Evolutionary conservation across 345 rosid genomes (phyloP), one percentile per base, ranked within the genome.

Genomic region (Camelina neglecta): DNA sequence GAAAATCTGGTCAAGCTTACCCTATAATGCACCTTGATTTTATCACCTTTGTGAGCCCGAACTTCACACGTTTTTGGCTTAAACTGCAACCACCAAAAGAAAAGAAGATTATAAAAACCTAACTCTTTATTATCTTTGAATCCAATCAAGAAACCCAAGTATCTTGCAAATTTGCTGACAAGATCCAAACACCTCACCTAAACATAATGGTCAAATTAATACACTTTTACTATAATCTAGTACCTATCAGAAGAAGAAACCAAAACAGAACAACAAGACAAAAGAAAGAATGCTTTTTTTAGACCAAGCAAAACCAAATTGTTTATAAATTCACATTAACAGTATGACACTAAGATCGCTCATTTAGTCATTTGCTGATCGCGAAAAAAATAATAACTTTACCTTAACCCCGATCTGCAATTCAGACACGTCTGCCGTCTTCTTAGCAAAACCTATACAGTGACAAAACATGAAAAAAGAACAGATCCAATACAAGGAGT

Each of bases 351-450:
- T 0, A 26, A 50, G 24, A 48, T 48, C 42, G 26, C 20, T 33
- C 8, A 33, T 33, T 33, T 24, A 24, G 26, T 55, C 61, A 64
- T 31, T 16, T 74, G 11, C n/a, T 29, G 36, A 42, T 44, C 11
- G 15, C 12, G 16, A 33, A 20, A 39, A 12, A 26, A 26, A 26
- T 26, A 26, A 26, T 7, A 15, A 21, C 4, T 60, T 48, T 75
- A 93, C 98, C 98, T 88, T 93, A 45, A 93, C 92, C 7, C 98
- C 98, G 87, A 93, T 89, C 84, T 93, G 98, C 24, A 93, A 75
- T 72, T 89, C 88, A 13, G 92, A 83, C n/a, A 93, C 97, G 38
- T 91, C 97, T 42, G 79, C 85, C 0, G 91, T 82, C 55, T 85
- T 88, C 85, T 85, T 91, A 8, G 91, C 89, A 58, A 76, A 59